Evolutionary conservation across 2,329 filamentous ascomycete species (phyloP).

Genomic region (Fusarium sp.): DNA sequence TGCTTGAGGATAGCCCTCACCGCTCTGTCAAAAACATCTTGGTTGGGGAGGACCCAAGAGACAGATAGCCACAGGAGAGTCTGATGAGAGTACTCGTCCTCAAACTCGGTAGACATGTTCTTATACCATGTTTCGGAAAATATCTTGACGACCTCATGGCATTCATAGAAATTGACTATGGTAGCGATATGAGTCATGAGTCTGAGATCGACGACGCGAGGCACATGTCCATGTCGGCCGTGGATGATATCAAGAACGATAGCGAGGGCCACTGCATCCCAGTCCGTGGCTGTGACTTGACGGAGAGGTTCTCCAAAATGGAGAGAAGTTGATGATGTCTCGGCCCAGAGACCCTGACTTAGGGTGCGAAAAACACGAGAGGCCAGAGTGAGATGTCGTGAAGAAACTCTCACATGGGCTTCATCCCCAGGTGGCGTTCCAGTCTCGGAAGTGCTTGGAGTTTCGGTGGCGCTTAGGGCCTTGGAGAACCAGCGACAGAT

Average conservation of each 20-base stretch:
- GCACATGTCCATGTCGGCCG: background rate
- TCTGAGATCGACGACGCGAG: background rate
- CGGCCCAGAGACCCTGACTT: background rate
- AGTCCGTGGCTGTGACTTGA: background rate
- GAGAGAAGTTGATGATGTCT: background rate
- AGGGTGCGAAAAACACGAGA: background rate
- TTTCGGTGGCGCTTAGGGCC: no score
- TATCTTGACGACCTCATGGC: background rate
- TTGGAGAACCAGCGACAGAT: no score
- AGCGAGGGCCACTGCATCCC: background rate
- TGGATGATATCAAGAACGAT: slow-evolving; percentile 11
- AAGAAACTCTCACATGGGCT: background rate
- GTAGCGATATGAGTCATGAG: background rate
- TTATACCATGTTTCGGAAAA: background rate
- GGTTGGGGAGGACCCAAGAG: background rate
- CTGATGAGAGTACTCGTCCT: background rate
- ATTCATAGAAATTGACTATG: slow-evolving; percentile 9
- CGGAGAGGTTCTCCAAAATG: background rate
- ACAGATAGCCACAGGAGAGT: background rate
- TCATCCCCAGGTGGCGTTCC: no score
- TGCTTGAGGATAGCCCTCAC: fast-evolving
- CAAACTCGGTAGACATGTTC: no score
- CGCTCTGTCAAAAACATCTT: fast-evolving
- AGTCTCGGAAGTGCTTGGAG: no score
- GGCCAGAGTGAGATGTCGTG: background rate